These are phyloP conservation scores for Pseudogymnoascus destructans DNA, from an alignment of 2,329 filamentous ascomycete genomes.

Conservation along the genomic window DNA sequence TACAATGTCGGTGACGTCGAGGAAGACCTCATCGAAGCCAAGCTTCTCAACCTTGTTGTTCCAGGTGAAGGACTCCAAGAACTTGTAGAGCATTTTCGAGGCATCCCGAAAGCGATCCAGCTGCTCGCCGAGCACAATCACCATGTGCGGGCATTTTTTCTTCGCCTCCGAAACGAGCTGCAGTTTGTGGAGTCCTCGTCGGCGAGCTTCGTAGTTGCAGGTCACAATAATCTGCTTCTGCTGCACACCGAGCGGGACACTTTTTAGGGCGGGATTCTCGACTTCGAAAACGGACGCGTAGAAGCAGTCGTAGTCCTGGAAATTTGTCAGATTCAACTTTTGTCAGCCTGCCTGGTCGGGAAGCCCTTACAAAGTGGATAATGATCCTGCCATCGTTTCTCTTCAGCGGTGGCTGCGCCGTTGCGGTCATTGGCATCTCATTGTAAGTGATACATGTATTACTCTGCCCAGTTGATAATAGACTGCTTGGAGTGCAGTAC, in stretches of 20 bases:
- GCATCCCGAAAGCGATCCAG: slow-evolving; percentile 72
- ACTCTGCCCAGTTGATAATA: neutral
- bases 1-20: slow-evolving; percentile 69
- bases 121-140: slow-evolving; percentile 79
- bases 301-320: slow-evolving; percentile 75
- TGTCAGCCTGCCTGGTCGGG: slow-evolving; percentile 14
- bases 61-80: slow-evolving; percentile 65
- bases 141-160: slow-evolving; percentile 65
- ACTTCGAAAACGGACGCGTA: slow-evolving; percentile 81
- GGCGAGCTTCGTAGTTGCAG: slow-evolving; percentile 84
- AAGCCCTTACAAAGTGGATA: slow-evolving; percentile 58
- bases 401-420: slow-evolving; percentile 17
- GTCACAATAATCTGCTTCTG: slow-evolving; percentile 90
- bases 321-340: slow-evolving; percentile 11
- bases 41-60: slow-evolving; percentile 64
- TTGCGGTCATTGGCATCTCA: slow-evolving; percentile 1
- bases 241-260: slow-evolving; percentile 65
- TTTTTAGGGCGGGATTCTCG: slow-evolving; percentile 59
- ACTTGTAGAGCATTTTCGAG: slow-evolving; percentile 66
- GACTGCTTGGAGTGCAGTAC: neutral
- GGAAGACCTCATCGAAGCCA: slow-evolving; percentile 75
- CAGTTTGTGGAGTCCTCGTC: slow-evolving; percentile 63
- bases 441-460: neutral
- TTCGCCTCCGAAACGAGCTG: slow-evolving; percentile 75
- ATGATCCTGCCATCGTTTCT: slow-evolving; percentile 55